Conservation (phyloP, 2,329 filamentous ascomycete species). For the Rachicladosporium sp. region DNA sequence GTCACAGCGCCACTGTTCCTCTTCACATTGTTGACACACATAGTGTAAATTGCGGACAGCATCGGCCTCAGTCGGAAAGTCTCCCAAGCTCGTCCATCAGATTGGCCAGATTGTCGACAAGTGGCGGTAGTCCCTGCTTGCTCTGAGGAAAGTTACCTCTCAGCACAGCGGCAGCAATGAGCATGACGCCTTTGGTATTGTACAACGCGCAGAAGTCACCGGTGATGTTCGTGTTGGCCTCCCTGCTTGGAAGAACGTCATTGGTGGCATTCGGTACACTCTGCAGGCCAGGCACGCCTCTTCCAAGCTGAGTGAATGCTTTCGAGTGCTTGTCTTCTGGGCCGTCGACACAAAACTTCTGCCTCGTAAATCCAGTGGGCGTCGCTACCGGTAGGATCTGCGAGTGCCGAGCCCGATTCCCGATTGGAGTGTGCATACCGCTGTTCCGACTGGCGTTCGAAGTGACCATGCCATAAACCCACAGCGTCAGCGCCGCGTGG, state of each 20-base stretch:
- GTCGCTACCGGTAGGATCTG: not conserved
- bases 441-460: constrained; percentile 28
- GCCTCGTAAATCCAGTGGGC: not conserved
- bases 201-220: constrained; percentile 29
- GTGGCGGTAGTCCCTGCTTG: constrained; percentile 32
- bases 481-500: constrained; percentile 53
- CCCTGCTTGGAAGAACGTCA: no score
- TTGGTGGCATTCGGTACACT: not conserved
- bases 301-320: constrained; percentile 45
- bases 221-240: not conserved
- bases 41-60: no score
- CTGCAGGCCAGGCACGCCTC: constrained; percentile 38
- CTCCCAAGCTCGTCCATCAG: constrained; percentile 44
- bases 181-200: constrained; percentile 46
- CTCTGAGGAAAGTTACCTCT: constrained; percentile 33
- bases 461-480: constrained; percentile 47
- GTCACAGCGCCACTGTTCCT: no score
- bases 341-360: constrained; percentile 35
- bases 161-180: constrained; percentile 44
- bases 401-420: not conserved
- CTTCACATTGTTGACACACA: no score
- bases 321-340: constrained; percentile 39
- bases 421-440: constrained; percentile 9
- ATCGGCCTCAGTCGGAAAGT: constrained; percentile 5
- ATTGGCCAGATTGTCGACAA: constrained; percentile 53